Conservation (phyloP, 2,329 filamentous ascomycete genomes). For the Botrytis squamosa region DNA sequence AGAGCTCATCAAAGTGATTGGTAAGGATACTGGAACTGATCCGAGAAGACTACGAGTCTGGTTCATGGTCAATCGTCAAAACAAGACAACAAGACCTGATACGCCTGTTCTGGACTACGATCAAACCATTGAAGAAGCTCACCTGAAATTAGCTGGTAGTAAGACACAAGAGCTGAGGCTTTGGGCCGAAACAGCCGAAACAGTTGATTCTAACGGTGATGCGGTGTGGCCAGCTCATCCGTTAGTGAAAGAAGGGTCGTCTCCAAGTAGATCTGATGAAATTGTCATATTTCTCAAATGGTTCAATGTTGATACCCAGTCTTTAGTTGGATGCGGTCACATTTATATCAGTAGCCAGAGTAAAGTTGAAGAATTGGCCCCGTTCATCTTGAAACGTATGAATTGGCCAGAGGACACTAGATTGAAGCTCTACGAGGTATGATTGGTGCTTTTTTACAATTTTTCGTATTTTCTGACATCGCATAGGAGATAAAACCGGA, state of each 20-base stretch:
- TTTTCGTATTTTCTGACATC: constrained; percentile 28
- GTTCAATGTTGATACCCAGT: constrained; percentile 78
- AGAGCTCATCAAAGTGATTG: constrained; percentile 71
- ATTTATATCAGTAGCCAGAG: constrained; percentile 85
- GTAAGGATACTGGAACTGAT: constrained; percentile 66
- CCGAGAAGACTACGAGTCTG: constrained; percentile 75
- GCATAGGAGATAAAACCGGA: constrained; percentile 85
- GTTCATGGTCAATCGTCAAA: constrained; percentile 98
- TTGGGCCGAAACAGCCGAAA: constrained; percentile 79
- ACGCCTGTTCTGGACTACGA: constrained; percentile 76
- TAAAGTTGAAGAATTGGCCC: constrained; percentile 80
- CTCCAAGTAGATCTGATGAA: constrained; percentile 55
- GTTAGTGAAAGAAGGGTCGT: constrained; percentile 54
- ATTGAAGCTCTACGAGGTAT: constrained; percentile 74
- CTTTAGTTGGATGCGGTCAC: constrained; percentile 73
- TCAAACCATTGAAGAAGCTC: constrained; percentile 75
- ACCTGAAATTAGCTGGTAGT: constrained; percentile 64
- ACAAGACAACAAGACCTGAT: constrained; percentile 92
- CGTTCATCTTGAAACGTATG: constrained; percentile 78
- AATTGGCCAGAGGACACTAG: constrained; percentile 74
- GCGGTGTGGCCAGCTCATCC: constrained; percentile 69
- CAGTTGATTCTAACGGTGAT: constrained; percentile 64
- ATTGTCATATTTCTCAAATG: constrained; percentile 91
- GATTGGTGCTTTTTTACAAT: constrained; percentile 25
- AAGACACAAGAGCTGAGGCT: constrained; percentile 69